Base-by-base conservation (phyloP, 1,284 basidiomycete species). In the Ustilago trichophora region DNA sequence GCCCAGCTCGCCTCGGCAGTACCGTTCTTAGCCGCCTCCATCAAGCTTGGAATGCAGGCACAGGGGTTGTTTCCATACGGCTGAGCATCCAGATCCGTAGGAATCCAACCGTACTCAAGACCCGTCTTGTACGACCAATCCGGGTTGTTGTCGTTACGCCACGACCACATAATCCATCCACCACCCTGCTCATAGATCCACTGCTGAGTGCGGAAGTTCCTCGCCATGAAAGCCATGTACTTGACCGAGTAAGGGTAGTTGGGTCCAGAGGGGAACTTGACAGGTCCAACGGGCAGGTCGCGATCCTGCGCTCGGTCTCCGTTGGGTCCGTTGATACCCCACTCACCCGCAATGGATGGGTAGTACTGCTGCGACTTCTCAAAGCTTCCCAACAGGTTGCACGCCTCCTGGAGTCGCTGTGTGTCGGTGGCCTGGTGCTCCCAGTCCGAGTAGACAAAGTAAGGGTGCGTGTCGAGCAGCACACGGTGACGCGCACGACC, bases 211-310 rank as follows among this genome's bases (percentile, higher is more conserved):
- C 93, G 91, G 87, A 89, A 97, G 82, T 87, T 89, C 79, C 90
- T 85, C 48, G 91, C 84, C 55, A 97, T 83, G 85, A 91, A 92
- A 1, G 85, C 87, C 86, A 93, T 95, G 85, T 92, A 96, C 59
- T 84, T 62, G 40, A 63, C 50, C 40, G 65, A 64, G 70, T 71
- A 76, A 6, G 70, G 72, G 48, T 73, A 75, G 51, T 53, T 47
- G 16, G 63, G 63, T 9, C 66, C 66, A n/a, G 45, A 12, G 13
- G 72, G 69, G 70, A 76, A 76, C 44, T 70, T 66, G 57, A 76
- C 52, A 1, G 66, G 69, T 12, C 65, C 72, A 5, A 66, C 55
- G 38, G 72, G 62, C n/a, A 75, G 45, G 38, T 71, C 53, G 34
- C 72, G 72, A 26, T 73, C 67, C 18, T 38, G 27, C 2, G 49